These are phyloP conservation scores for Chytridiales sp. DNA, from an alignment of 371 early-diverging fungal species.

Conservation along the genomic window DNA sequence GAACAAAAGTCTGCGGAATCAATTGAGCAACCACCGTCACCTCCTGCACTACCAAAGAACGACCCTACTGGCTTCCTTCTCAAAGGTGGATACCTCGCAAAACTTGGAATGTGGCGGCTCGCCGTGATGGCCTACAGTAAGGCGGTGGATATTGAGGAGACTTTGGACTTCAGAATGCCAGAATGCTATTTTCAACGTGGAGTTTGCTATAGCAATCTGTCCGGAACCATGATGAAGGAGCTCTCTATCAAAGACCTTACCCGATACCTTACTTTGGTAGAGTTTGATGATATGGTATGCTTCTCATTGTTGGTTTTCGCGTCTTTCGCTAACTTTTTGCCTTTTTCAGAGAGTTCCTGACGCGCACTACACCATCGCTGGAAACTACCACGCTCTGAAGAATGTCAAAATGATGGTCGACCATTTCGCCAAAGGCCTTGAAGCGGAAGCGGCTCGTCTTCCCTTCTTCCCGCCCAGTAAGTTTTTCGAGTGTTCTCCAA, in stretches of 20 bases:
- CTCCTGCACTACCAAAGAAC: neutral
- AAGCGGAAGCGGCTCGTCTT: constrained; percentile 30
- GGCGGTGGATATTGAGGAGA: constrained; percentile 18
- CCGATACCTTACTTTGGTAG: constrained; percentile 23
- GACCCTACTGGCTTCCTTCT: constrained; percentile 22
- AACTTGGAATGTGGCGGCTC: constrained; percentile 18
- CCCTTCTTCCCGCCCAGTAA: constrained; percentile 31
- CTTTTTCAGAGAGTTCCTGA: constrained; percentile 26
- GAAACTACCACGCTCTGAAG: constrained; percentile 20
- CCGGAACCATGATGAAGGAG: constrained; percentile 15
- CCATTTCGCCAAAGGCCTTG: constrained; percentile 28
- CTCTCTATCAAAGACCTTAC: constrained; percentile 19
- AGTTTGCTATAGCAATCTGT: constrained; percentile 31
- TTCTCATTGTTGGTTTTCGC: neutral
- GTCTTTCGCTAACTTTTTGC: neutral
- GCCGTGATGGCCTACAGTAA: constrained; percentile 28
- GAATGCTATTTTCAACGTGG: constrained; percentile 35
- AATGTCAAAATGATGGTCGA: constrained; percentile 26
- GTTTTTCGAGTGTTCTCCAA: neutral
- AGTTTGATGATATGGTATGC: constrained; percentile 25
- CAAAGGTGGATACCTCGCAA: constrained; percentile 17
- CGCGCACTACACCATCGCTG: constrained; percentile 38
- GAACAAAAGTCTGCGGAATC: neutral
- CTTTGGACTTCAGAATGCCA: constrained; percentile 6
- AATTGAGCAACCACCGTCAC: neutral